Evolutionary conservation across 805 yeast genomes (phyloP).

Genomic region (Kluyveromyces aestuarii): DNA sequence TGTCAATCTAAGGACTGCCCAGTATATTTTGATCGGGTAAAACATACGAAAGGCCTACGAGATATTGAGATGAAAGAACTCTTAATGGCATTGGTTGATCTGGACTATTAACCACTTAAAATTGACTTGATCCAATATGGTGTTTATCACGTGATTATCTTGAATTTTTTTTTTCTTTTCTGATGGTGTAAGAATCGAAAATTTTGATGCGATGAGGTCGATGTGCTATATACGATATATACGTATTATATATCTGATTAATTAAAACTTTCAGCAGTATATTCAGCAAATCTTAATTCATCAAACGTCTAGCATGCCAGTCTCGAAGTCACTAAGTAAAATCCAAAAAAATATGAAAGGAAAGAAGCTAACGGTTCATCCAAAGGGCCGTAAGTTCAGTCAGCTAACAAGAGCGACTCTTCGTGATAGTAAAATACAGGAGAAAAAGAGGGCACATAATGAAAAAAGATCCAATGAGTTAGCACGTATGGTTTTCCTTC

Average conservation of each 20-base stretch:
- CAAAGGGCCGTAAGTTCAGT: constrained; percentile 82
- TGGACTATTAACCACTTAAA: constrained; percentile 13
- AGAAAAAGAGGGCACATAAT: constrained; percentile 46
- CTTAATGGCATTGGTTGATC: constrained; percentile 6
- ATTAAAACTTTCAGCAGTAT: too few species aligned
- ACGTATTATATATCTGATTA: not conserved
- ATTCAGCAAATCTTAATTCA: not conserved
- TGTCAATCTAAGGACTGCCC: constrained; percentile 64
- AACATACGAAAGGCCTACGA: constrained; percentile 28
- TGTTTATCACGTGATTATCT: not conserved
- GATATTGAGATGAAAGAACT: constrained; percentile 9
- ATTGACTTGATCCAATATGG: not conserved
- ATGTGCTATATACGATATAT: not conserved
- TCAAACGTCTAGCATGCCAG: constrained; percentile 17
- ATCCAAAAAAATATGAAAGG: constrained; percentile 24
- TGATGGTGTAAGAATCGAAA: not conserved
- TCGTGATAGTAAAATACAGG: constrained; percentile 63
- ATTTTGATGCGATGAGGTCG: constrained; percentile 1
- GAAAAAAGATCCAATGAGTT: constrained; percentile 55
- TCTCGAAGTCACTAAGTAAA: constrained; percentile 27
- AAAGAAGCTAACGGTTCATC: constrained; percentile 42
- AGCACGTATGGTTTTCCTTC: constrained; percentile 49
- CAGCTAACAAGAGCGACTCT: constrained; percentile 79
- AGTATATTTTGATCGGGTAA: constrained; percentile 45
- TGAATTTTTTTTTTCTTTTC: not conserved